A percentile compares a stretch with the other conserved stretches of the same genome.
Conservation (phyloP, 2,329 filamentous ascomycete genomes). For the Ramularia collo-cygni region DNA sequence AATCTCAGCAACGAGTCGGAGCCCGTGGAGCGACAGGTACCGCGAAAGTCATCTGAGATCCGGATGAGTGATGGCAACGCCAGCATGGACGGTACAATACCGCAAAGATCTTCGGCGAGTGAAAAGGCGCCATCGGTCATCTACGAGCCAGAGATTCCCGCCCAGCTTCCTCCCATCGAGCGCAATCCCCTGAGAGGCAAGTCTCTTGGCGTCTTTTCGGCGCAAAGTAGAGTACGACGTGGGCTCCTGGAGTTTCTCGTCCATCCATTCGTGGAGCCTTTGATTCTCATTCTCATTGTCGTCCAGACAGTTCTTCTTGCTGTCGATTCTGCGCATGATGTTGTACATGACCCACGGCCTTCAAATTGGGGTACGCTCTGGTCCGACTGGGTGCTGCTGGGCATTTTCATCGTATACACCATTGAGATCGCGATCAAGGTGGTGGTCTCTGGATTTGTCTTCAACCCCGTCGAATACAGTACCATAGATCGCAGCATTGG, state of each 20-base stretch:
- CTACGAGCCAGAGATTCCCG: slow-evolving; percentile 20
- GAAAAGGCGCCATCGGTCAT: slow-evolving; percentile 29
- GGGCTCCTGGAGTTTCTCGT: slow-evolving; percentile 77
- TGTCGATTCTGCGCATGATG: slow-evolving; percentile 62
- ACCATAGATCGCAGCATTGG: slow-evolving; percentile 75
- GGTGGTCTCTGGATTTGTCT: slow-evolving; percentile 85
- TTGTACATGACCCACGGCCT: slow-evolving; percentile 56
- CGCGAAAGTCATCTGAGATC: slow-evolving; percentile 42
- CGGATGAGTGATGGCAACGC: slow-evolving; percentile 3
- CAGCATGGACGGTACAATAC: slow-evolving; percentile 19
- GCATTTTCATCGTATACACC: slow-evolving; percentile 82
- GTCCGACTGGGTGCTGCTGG: slow-evolving; percentile 76
- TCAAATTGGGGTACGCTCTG: slow-evolving; percentile 57
- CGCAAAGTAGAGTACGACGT: slow-evolving; percentile 66
- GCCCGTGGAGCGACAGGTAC: slow-evolving; percentile 70
- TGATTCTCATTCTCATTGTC: slow-evolving; percentile 80
- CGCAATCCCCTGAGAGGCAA: slow-evolving; percentile 78
- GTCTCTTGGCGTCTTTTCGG: slow-evolving; percentile 75
- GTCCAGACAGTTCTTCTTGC: slow-evolving; percentile 83
- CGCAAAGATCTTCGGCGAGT: slow-evolving; percentile 21
- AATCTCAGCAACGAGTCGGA: slow-evolving; percentile 94
- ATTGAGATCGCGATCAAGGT: slow-evolving; percentile 75
- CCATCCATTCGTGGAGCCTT: slow-evolving; percentile 76
- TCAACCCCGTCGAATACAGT: slow-evolving; percentile 88
- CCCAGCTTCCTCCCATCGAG: slow-evolving; percentile 24